A percentile compares a stretch with the other conserved stretches of the same genome.
Evolutionary conservation across 2,329 filamentous ascomycete species (phyloP).

Genomic region (Pyricularia sp.): DNA sequence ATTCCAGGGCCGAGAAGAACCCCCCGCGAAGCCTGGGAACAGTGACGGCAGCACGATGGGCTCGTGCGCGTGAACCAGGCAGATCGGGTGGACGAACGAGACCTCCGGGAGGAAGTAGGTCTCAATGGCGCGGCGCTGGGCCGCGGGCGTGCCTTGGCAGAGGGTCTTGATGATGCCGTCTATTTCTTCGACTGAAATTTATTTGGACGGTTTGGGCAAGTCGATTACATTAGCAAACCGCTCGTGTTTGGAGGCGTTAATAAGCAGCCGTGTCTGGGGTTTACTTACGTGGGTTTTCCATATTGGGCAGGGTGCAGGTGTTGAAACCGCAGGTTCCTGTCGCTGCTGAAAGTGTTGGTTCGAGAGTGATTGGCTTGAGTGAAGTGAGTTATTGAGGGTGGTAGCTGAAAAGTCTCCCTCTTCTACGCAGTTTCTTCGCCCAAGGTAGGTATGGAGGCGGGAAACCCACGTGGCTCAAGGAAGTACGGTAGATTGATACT

Average conservation of each 20-base stretch:
- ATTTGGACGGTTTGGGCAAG: background rate
- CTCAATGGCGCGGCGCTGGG: slow-evolving; percentile 8
- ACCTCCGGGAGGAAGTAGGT: slow-evolving; percentile 10
- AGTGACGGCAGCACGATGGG: slow-evolving; percentile 33
- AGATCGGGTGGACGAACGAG: slow-evolving; percentile 11
- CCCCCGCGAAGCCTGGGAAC: slow-evolving; percentile 34
- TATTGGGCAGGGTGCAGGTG: slow-evolving; percentile 7
- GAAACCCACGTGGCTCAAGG: background rate
- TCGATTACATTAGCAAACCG: background rate
- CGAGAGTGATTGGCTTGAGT: background rate
- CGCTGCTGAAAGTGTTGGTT: background rate
- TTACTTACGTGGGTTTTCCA: slow-evolving; percentile 9
- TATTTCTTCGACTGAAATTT: slow-evolving; percentile 8
- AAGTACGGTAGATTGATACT: background rate
- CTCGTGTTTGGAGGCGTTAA: background rate
- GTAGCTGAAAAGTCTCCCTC: background rate
- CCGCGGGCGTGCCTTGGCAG: slow-evolving; percentile 6
- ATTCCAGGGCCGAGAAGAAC: slow-evolving; percentile 29
- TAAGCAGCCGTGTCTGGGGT: background rate
- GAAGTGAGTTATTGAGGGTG: too few species aligned
- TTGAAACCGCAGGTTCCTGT: background rate
- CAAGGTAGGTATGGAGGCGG: background rate
- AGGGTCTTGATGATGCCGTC: slow-evolving; percentile 7
- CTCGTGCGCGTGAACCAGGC: slow-evolving; percentile 40
- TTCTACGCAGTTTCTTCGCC: background rate